Conservation (phyloP, 2,329 filamentous ascomycete species). For the Emmonsiellopsis sp. region DNA sequence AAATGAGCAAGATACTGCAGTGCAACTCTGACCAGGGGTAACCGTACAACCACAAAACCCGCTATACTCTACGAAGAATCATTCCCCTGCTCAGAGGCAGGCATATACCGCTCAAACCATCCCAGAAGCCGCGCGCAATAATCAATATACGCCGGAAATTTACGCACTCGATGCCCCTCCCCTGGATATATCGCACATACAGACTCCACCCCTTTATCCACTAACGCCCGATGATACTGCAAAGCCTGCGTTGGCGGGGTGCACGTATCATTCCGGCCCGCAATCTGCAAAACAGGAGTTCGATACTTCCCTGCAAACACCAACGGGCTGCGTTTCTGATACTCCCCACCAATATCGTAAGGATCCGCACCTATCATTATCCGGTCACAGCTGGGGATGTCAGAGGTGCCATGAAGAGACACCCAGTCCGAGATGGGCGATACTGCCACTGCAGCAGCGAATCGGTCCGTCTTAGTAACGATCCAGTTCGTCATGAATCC, state of each 20-base stretch:
- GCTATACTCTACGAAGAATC: too few species aligned
- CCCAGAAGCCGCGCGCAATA: not conserved
- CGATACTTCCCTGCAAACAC: not conserved
- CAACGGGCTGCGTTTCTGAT: not conserved
- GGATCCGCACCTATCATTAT: not conserved
- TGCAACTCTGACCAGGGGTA: too few species aligned
- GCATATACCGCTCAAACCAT: not conserved
- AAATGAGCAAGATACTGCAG: too few species aligned
- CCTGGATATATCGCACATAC: not conserved
- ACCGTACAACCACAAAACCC: too few species aligned
- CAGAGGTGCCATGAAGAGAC: not conserved
- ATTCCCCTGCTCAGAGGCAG: too few species aligned
- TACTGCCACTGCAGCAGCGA: not conserved
- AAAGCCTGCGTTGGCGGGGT: not conserved
- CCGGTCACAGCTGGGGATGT: not conserved
- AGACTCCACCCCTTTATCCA: not conserved
- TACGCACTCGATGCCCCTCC: not conserved
- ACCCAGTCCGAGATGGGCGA: not conserved
- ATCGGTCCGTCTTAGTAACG: not conserved
- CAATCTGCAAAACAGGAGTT: not conserved
- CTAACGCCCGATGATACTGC: not conserved
- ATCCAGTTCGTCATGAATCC: not conserved
- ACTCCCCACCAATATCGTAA: not conserved
- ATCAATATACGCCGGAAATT: not conserved
- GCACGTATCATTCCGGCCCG: not conserved